phyloP scores from a whole-genome alignment of 768 basidiomycete species.

The Exidia glandulosa region DNA sequence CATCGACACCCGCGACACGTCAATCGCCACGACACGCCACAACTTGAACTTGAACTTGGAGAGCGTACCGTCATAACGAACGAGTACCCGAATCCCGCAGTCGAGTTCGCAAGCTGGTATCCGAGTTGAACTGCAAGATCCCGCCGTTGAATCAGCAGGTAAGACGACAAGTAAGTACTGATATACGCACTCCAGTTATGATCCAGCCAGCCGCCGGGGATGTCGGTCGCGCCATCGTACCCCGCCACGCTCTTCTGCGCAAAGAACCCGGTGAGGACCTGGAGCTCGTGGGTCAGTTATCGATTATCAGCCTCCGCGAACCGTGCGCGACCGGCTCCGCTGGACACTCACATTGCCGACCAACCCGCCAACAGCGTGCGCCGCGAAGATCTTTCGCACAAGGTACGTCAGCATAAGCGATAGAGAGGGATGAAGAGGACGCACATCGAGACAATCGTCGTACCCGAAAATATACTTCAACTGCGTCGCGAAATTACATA shows the following conservation, averaged over 20 bases:
- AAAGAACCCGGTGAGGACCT: slow-evolving; percentile 64
- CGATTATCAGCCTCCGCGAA: background rate
- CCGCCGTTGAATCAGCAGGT: background rate
- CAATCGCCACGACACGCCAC: background rate
- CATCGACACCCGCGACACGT: slow-evolving; percentile 40
- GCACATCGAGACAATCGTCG: slow-evolving; percentile 82
- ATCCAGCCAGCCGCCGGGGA: slow-evolving; percentile 62
- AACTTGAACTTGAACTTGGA: background rate
- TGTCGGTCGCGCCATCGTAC: slow-evolving; percentile 50
- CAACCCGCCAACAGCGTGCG: slow-evolving; percentile 80
- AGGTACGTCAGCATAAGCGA: background rate
- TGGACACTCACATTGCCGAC: slow-evolving; percentile 34
- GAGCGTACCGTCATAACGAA: slow-evolving; percentile 8
- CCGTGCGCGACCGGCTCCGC: background rate
- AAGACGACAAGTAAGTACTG: background rate
- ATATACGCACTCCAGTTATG: slow-evolving; percentile 35
- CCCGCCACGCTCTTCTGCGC: slow-evolving; percentile 51
- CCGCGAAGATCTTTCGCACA: slow-evolving; percentile 44
- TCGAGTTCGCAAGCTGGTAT: slow-evolving; percentile 59
- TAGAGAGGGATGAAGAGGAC: background rate
- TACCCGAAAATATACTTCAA: slow-evolving; percentile 55
- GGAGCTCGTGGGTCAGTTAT: slow-evolving; percentile 6
- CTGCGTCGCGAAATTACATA: slow-evolving; percentile 80
- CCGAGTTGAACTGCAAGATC: slow-evolving; percentile 51
- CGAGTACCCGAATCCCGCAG: slow-evolving; percentile 43